Evolutionary conservation across 768 basidiomycete genomes (phyloP).

Genomic region (Pholiota molesta): DNA sequence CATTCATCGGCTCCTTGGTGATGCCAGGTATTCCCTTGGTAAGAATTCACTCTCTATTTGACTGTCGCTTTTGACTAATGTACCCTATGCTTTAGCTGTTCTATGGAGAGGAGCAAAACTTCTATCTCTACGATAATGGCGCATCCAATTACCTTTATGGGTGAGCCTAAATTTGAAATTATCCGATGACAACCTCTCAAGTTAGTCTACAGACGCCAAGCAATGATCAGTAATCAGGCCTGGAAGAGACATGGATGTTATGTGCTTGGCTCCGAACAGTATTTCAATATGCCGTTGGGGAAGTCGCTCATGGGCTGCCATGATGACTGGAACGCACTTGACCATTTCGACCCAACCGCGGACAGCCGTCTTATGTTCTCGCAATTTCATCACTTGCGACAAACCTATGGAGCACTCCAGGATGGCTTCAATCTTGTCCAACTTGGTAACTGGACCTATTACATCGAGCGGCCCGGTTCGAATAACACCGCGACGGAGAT

Average conservation of each 20-base stretch:
- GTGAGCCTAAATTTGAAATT: conserved; percentile 38
- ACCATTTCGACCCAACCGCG: conserved; percentile 92
- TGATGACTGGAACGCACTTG: conserved; percentile 91
- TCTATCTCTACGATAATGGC: conserved; percentile 87
- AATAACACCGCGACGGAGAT: conserved; percentile 81
- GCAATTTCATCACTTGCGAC: conserved; percentile 74
- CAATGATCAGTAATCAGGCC: conserved; percentile 82
- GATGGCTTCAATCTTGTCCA: conserved; percentile 89
- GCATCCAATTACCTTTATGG: conserved; percentile 92
- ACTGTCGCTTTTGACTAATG: conserved; percentile 5
- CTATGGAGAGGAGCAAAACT: conserved; percentile 92
- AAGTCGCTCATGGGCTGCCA: conserved; percentile 79
- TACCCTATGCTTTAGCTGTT: conserved; percentile 50
- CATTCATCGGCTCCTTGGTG: conserved; percentile 77
- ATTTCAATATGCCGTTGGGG: conserved; percentile 91
- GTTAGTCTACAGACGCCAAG: conserved; percentile 69
- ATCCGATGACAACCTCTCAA: background rate
- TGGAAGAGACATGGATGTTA: conserved; percentile 97
- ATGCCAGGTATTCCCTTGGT: conserved; percentile 90
- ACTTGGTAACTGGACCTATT: conserved; percentile 83
- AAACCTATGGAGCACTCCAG: conserved; percentile 70
- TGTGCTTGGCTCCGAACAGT: conserved; percentile 85
- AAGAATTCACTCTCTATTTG: conserved; percentile 21
- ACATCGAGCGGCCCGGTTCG: conserved; percentile 82
- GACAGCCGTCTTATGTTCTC: conserved; percentile 74